phyloP scores from a whole-genome alignment of 1,139 yeast genomes.

The Petasospora fabianii region DNA sequence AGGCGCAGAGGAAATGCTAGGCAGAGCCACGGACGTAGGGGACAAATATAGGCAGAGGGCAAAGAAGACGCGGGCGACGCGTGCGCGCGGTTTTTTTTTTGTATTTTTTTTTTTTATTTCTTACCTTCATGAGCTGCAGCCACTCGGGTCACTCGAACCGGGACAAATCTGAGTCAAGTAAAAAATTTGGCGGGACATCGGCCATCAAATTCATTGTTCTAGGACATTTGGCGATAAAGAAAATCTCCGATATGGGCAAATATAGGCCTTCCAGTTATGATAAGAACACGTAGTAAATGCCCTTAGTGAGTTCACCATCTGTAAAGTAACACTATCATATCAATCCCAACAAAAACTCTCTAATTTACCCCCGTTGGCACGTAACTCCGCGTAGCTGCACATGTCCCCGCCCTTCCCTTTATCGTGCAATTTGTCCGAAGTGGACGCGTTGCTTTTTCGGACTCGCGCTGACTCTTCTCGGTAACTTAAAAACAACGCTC shows the following conservation, averaged over 20 bases:
- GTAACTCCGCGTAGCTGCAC: neutral
- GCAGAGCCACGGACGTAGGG: too few relatives aligned
- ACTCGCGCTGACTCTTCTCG: slow-evolving; percentile 2
- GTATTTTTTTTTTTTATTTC: too few relatives aligned
- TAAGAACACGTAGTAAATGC: too few relatives aligned
- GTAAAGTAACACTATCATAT: too few relatives aligned
- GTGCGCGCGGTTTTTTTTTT: too few relatives aligned
- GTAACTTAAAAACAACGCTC: neutral
- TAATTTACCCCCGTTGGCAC: neutral
- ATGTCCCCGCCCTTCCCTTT: slow-evolving; percentile 1
- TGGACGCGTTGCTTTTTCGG: slow-evolving; percentile 5
- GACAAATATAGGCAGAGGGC: too few relatives aligned
- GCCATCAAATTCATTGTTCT: slow-evolving; percentile 1
- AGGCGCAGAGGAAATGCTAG: too few relatives aligned
- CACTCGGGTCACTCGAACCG: slow-evolving; percentile 2
- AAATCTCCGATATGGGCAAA: too few relatives aligned
- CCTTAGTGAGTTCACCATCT: too few relatives aligned
- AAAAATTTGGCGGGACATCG: slow-evolving; percentile 9
- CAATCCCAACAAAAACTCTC: neutral
- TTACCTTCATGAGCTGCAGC: neutral
- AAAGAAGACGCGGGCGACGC: too few relatives aligned
- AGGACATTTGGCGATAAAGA: slow-evolving; percentile 1
- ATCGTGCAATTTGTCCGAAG: slow-evolving; percentile 4
- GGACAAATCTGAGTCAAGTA: slow-evolving; percentile 16
- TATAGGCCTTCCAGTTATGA: too few relatives aligned